phyloP scores from a whole-genome alignment of 306 rosid genomes.

The Acacia confusa region DNA sequence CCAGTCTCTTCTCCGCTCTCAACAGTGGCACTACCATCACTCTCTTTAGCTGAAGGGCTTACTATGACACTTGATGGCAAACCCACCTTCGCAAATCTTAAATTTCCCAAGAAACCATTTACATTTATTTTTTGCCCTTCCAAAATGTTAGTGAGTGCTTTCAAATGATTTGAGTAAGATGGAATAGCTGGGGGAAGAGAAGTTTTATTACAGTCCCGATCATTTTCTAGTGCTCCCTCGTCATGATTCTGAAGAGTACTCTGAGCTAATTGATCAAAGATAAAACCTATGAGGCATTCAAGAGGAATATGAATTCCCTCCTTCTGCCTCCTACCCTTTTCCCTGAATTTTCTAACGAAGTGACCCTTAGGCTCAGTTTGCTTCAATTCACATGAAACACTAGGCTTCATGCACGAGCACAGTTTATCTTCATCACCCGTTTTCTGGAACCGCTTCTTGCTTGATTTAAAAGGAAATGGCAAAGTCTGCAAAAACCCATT shows the following conservation, averaged over 20 bases:
- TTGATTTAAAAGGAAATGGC: slow-evolving; percentile 77
- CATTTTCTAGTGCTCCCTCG: slow-evolving; percentile 45
- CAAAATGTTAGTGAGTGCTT: slow-evolving; percentile 53
- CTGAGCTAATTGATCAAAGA: slow-evolving; percentile 68
- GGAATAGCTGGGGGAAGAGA: slow-evolving; percentile 31
- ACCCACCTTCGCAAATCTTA: slow-evolving; percentile 91
- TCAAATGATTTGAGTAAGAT: slow-evolving; percentile 54
- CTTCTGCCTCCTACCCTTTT: slow-evolving; percentile 41
- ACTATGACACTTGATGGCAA: slow-evolving; percentile 74
- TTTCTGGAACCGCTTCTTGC: slow-evolving; percentile 69
- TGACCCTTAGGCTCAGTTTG: slow-evolving; percentile 53
- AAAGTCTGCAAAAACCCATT: slow-evolving; percentile 73
- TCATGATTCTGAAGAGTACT: slow-evolving; percentile 61
- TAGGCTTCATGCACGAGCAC: slow-evolving; percentile 53
- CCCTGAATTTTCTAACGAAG: slow-evolving; percentile 28
- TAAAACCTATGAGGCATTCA: slow-evolving; percentile 75
- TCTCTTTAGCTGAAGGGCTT: slow-evolving; percentile 59
- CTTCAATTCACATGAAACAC: slow-evolving; percentile 55
- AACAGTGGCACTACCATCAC: slow-evolving; percentile 45
- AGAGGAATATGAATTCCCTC: slow-evolving; percentile 60
- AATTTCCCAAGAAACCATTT: slow-evolving; percentile 82
- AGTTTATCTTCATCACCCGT: slow-evolving; percentile 50
- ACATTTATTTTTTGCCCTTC: slow-evolving; percentile 72
- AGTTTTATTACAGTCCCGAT: slow-evolving; percentile 33
- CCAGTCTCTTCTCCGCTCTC: slow-evolving; percentile 60